Base-by-base conservation (phyloP, 208 protist species). In the Trypanosoma theileri region DNA sequence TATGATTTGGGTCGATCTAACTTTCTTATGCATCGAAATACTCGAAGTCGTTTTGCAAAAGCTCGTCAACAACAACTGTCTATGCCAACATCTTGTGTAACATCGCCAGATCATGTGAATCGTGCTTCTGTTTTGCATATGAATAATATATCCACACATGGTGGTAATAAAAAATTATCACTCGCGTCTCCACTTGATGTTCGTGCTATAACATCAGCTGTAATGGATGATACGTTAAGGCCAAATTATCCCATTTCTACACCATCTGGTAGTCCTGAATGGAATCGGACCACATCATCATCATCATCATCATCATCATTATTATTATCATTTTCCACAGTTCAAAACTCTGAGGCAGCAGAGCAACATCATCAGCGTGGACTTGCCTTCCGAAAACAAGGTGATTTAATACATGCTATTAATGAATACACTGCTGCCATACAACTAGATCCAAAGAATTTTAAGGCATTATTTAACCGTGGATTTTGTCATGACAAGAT, bases 401-500 rank as follows among this genome's bases (percentile, higher is more conserved):
- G 89, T 21, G 82, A 96, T 67, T 82, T 91, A 17, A 31, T 69
- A n/a, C 59, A 57, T 26, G 95, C 93, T 11, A 84, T 95, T 51
- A 63, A 61, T 17, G 77, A 95, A 63, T 98, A 97, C 73, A 92
- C 91, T 22, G 61, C 65, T 28, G 93, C 92, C 3, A 60, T 98
- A 41, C 54, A 82, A 54, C 63, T 88, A 22, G 67, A 94, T 51
- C 79, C 89, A 11, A 57, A 66, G 1, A 89, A 97, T 74, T 94
- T 96, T 73, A 95, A 91, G 52, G 86, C 92, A 3, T 72, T 90
- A 54, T 97, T 97, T 69, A 97, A 97, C 62, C 75, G 94, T 26
- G 94, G 84, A 26, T 97, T 96, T 66, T 89, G 81, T 61, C 77
- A 85, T 50, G 86, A 82, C 72, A 85, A 84, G 69, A 69, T 88